phyloP scores from a whole-genome alignment of 768 basidiomycete species.

The Pholiota conissans region DNA sequence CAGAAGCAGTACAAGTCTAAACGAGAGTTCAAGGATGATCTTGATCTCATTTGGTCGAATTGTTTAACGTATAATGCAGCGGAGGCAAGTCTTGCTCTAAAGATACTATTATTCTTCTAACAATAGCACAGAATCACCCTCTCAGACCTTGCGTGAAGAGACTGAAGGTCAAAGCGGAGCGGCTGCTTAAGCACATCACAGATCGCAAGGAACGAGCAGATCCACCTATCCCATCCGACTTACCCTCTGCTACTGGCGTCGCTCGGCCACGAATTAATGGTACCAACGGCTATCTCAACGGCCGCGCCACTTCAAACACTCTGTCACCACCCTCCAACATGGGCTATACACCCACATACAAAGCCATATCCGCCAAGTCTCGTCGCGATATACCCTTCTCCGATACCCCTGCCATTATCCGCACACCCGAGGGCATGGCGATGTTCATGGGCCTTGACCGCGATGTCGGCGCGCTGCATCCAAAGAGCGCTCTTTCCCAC shows the following conservation, averaged over 20 bases:
- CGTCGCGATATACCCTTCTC: constrained; percentile 53
- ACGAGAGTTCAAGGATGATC: constrained; percentile 88
- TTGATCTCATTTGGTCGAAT: constrained; percentile 97
- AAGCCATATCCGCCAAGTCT: constrained; percentile 20
- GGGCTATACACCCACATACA: constrained; percentile 27
- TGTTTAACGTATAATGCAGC: constrained; percentile 91
- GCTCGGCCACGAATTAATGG: constrained; percentile 40
- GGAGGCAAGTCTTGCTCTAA: constrained; percentile 57
- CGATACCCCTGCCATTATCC: constrained; percentile 67
- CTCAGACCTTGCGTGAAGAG: constrained; percentile 80
- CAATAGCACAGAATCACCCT: constrained; percentile 71
- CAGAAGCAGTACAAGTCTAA: constrained; percentile 91
- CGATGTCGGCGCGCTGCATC: constrained; percentile 36
- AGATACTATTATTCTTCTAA: neutral
- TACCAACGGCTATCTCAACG: constrained; percentile 41
- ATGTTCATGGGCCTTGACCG: constrained; percentile 60
- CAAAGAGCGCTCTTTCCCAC: constrained; percentile 22
- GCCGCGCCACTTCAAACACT: constrained; percentile 30
- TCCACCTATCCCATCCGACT: constrained; percentile 57
- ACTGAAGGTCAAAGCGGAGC: constrained; percentile 82
- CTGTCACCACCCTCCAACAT: constrained; percentile 35
- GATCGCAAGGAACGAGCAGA: constrained; percentile 84
- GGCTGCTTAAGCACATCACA: constrained; percentile 83
- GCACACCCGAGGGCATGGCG: constrained; percentile 76
- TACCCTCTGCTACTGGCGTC: constrained; percentile 31